Evolutionary conservation across 2,329 filamentous ascomycete genomes (phyloP).

Genomic region (Verticillium tricorpus): DNA sequence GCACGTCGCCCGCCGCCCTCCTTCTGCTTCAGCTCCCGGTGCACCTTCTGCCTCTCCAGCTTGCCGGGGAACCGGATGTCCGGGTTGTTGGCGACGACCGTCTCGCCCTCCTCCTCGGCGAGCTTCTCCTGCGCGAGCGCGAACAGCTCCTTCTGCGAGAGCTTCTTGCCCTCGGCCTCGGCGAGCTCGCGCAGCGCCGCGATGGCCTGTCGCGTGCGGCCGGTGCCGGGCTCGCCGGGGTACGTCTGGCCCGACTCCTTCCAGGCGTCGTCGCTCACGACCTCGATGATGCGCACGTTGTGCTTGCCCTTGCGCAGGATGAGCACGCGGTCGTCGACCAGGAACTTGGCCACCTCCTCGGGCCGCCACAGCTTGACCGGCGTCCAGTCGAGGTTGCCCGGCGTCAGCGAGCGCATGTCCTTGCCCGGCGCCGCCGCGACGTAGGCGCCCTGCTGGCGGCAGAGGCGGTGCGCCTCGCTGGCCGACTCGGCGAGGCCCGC

Average conservation of each 20-base stretch:
- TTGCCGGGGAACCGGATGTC: constrained; percentile 31
- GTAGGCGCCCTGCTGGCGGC: constrained; percentile 52
- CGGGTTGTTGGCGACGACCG: constrained; percentile 34
- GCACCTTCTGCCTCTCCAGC: constrained; percentile 5
- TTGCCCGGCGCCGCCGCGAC: constrained; percentile 49
- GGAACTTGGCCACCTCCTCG: constrained; percentile 52
- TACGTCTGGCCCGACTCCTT: constrained; percentile 42
- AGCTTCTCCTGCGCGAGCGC: constrained; percentile 20
- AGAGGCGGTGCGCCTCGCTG: constrained; percentile 55
- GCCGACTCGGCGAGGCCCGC: constrained; percentile 53
- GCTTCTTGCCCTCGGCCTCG: constrained; percentile 20
- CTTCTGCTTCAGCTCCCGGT: constrained; percentile 4
- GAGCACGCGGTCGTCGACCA: constrained; percentile 55
- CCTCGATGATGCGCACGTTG: constrained; percentile 56
- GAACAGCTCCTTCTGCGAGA: constrained; percentile 22
- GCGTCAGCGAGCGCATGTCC: constrained; percentile 35
- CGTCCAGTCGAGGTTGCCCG: constrained; percentile 54
- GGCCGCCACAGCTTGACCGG: constrained; percentile 56
- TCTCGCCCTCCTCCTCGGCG: constrained; percentile 12
- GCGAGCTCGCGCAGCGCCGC: constrained; percentile 31
- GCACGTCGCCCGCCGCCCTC: neutral
- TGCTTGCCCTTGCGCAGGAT: constrained; percentile 61
- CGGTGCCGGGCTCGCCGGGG: constrained; percentile 48
- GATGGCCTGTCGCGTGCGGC: constrained; percentile 39
- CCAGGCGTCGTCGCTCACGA: constrained; percentile 54